These are phyloP conservation scores for Arabidopsis suecica DNA, from an alignment of 345 rosid species.

Conservation along the genomic window DNA sequence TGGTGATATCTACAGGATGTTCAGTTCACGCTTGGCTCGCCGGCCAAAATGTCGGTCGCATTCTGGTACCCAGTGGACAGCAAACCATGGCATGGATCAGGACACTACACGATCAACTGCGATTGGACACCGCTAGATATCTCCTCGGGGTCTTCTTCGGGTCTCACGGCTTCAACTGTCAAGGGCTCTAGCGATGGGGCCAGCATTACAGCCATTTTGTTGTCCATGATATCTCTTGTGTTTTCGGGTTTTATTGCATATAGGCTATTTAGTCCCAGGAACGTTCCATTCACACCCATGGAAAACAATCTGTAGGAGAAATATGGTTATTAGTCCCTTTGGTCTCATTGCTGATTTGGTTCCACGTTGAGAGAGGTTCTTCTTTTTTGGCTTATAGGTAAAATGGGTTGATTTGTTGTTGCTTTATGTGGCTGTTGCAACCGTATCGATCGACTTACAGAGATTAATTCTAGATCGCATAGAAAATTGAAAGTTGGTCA, in stretches of 20 bases:
- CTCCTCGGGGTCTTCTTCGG: constrained; percentile 49
- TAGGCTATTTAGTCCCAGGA: constrained; percentile 48
- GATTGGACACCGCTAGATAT: constrained; percentile 82
- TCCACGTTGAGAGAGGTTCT: constrained; percentile 6
- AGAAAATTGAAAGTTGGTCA: neutral
- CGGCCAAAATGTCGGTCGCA: constrained; percentile 80
- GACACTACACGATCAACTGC: constrained; percentile 84
- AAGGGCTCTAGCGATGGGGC: constrained; percentile 57
- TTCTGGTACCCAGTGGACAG: constrained; percentile 92
- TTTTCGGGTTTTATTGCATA: constrained; percentile 72
- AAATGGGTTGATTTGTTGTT: neutral
- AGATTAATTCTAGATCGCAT: neutral
- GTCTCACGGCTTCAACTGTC: constrained; percentile 42
- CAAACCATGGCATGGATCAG: constrained; percentile 85
- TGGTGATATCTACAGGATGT: constrained; percentile 65
- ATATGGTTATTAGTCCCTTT: constrained; percentile 1
- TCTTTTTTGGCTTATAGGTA: neutral
- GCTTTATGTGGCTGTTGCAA: neutral
- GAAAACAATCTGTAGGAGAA: constrained; percentile 50
- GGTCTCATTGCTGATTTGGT: constrained; percentile 18
- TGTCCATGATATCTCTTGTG: constrained; percentile 65
- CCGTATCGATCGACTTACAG: neutral
- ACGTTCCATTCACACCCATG: constrained; percentile 53
- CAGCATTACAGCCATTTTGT: constrained; percentile 64
- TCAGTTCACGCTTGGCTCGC: constrained; percentile 76